These are phyloP conservation scores for Psophocarpus tetragonolobus DNA, from an alignment of 306 rosid genomes.

Conservation along the genomic window DNA sequence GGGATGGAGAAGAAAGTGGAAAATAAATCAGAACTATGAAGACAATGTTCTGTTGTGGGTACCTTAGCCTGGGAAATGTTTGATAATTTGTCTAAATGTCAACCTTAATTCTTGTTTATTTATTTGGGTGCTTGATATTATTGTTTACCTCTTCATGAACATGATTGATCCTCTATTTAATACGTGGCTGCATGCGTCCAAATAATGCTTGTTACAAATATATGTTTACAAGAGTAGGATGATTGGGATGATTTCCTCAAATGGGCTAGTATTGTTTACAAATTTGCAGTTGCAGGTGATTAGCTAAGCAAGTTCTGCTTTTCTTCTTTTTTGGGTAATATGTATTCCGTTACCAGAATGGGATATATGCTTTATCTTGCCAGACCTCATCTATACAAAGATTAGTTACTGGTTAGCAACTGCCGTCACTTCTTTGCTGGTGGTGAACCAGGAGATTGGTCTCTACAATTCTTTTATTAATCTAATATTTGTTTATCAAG, in stretches of 20 bases:
- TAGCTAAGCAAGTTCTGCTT: neutral
- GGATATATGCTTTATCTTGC: neutral
- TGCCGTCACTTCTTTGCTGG: neutral
- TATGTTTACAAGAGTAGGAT: neutral
- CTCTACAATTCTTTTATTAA: slow-evolving; percentile 4
- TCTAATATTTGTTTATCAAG: neutral
- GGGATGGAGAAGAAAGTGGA: neutral
- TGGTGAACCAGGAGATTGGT: neutral
- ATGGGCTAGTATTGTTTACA: neutral
- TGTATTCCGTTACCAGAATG: neutral
- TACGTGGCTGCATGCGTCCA: neutral
- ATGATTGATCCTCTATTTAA: neutral
- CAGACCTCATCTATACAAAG: neutral
- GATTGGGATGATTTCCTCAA: neutral
- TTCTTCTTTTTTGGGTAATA: neutral
- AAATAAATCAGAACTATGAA: slow-evolving; percentile 12
- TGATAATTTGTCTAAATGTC: neutral
- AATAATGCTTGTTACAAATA: neutral
- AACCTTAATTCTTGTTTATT: neutral
- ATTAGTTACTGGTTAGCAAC: slow-evolving; percentile 13
- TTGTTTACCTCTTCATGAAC: neutral
- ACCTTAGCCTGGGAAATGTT: neutral
- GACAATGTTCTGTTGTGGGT: neutral
- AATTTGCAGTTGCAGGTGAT: neutral
- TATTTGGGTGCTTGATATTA: neutral